Evolutionary conservation across 371 early-diverging fungal genomes (phyloP).

Genomic region (Umbelopsis sp.): DNA sequence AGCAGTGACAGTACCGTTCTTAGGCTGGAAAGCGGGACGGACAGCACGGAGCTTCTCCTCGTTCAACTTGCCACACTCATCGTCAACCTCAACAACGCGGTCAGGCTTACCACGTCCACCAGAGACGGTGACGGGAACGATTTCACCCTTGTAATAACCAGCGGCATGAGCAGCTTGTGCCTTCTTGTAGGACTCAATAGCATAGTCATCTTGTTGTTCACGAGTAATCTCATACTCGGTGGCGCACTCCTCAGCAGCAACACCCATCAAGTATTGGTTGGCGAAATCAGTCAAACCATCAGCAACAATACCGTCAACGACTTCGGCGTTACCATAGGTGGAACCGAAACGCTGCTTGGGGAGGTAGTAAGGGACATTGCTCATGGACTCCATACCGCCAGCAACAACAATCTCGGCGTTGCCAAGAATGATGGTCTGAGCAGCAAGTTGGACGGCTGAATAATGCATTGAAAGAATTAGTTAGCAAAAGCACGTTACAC

Average conservation of each 20-base stretch:
- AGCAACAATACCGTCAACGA: conserved; percentile 86
- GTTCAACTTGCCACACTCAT: conserved; percentile 75
- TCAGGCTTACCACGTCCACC: conserved; percentile 87
- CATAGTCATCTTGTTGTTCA: conserved; percentile 89
- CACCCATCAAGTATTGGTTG: conserved; percentile 88
- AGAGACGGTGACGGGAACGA: conserved; percentile 84
- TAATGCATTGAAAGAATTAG: neutral
- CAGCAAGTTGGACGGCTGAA: conserved; percentile 80
- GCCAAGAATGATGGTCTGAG: conserved; percentile 84
- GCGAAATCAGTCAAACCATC: conserved; percentile 96
- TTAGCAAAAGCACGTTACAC: too few species aligned
- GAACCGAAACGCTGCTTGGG: conserved; percentile 82
- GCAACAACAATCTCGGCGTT: conserved; percentile 85
- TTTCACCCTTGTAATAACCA: conserved; percentile 84
- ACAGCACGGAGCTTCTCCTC: conserved; percentile 83
- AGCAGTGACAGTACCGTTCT: conserved; percentile 93
- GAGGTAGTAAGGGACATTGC: conserved; percentile 92
- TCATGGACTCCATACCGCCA: conserved; percentile 98
- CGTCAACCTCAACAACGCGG: conserved; percentile 76
- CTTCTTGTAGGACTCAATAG: conserved; percentile 84
- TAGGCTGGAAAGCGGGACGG: conserved; percentile 87
- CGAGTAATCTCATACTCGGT: conserved; percentile 79
- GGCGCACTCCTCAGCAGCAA: conserved; percentile 94
- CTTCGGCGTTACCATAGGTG: conserved; percentile 84
- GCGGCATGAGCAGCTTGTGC: conserved; percentile 82